Evolutionary conservation across 1,284 basidiomycete species (phyloP).

Genomic region (Chiua sp.): DNA sequence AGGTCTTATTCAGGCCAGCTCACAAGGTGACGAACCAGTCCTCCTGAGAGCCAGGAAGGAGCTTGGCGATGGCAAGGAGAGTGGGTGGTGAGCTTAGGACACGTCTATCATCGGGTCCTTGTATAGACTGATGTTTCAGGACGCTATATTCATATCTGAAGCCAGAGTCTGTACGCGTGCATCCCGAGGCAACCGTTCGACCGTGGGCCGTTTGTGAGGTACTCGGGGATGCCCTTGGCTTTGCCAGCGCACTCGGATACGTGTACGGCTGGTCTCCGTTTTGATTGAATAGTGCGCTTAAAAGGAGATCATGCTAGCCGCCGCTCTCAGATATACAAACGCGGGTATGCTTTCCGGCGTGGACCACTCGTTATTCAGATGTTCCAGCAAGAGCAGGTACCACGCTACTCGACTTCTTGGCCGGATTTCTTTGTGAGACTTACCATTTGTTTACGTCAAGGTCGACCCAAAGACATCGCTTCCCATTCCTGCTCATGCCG

Average conservation of each 20-base stretch:
- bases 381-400: conserved; percentile 82
- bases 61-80: conserved; percentile 51
- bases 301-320: conserved; percentile 45
- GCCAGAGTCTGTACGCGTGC: conserved; percentile 75
- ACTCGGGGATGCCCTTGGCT: conserved; percentile 75
- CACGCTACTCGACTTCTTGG: conserved; percentile 12
- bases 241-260: conserved; percentile 78
- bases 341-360: conserved; percentile 73
- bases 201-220: conserved; percentile 81
- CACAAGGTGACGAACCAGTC: conserved; percentile 62
- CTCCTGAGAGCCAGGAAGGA: conserved; percentile 77
- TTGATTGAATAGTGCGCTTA: conserved; percentile 11
- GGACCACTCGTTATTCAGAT: conserved; percentile 75
- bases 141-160: conserved; percentile 77
- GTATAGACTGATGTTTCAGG: conserved; percentile 47
- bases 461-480: conserved; percentile 73
- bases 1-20: conserved; percentile 53
- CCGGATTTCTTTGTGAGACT: neutral
- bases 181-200: conserved; percentile 82
- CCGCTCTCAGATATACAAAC: conserved; percentile 78
- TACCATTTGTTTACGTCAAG: conserved; percentile 38
- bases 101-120: neutral
- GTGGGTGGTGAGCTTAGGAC: conserved; percentile 56
- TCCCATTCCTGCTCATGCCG: conserved; percentile 71
- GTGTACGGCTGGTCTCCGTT: conserved; percentile 47